phyloP scores from a whole-genome alignment of 192 early-diverging fungal species.

The Rhizophagus prolifer region DNA sequence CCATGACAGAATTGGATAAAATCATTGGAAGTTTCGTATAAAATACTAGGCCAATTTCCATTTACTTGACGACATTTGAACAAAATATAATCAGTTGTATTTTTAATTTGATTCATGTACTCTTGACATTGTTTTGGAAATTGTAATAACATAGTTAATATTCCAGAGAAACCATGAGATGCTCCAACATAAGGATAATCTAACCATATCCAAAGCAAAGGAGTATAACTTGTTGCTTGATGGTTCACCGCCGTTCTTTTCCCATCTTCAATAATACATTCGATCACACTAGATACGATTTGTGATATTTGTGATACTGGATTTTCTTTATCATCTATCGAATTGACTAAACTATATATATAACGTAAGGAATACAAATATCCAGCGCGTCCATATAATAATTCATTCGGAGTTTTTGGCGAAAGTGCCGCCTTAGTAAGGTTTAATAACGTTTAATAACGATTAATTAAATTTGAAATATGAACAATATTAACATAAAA shows the following conservation, averaged over 20 bases:
- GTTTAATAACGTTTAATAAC: neutral
- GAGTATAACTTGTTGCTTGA: neutral
- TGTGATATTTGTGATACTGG: too few species aligned
- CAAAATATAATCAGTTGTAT: constrained; percentile 6
- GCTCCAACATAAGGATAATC: constrained; percentile 6
- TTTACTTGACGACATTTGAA: neutral
- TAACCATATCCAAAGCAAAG: constrained; percentile 6
- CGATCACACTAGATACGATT: neutral
- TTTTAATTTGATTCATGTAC: neutral
- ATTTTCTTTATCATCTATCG: neutral
- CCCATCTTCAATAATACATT: constrained; percentile 12
- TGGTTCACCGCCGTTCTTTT: neutral
- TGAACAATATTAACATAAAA: neutral
- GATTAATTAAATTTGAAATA: neutral
- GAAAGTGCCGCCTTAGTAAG: neutral
- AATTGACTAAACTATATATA: neutral
- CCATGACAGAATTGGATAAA: constrained; percentile 22
- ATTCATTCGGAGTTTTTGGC: neutral
- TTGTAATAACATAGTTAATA: neutral
- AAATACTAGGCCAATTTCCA: constrained; percentile 13
- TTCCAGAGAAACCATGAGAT: constrained; percentile 18
- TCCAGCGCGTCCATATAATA: constrained; percentile 19
- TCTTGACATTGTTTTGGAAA: constrained; percentile 9
- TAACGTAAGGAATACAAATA: neutral
- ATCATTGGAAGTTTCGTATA: neutral